phyloP scores from a whole-genome alignment of 2,329 filamentous ascomycete genomes.

The Colletotrichum endophyticum region DNA sequence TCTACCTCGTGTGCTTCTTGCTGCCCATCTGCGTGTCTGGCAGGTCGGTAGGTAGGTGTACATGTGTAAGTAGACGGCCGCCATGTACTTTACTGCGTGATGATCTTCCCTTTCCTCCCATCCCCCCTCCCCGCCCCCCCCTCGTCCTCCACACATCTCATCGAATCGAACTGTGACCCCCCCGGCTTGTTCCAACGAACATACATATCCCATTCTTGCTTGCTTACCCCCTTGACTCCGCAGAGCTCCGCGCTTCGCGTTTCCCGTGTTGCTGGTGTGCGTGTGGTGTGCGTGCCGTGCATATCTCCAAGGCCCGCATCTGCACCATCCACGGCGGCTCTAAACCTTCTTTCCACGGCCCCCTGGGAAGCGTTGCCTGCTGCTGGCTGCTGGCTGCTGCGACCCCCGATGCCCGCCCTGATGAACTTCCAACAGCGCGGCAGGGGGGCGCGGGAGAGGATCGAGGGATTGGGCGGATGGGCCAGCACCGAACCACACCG shows the following conservation, averaged over 20 bases:
- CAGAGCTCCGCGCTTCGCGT: neutral
- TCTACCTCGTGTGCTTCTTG: neutral
- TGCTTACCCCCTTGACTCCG: neutral
- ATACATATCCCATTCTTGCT: neutral
- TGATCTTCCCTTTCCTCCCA: neutral
- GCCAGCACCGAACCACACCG: neutral
- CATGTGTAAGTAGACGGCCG: neutral
- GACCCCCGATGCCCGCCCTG: neutral
- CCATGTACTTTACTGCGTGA: neutral
- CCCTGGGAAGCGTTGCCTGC: neutral
- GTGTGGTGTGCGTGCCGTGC: neutral
- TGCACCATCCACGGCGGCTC: slow-evolving; percentile 7
- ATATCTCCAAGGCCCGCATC: neutral
- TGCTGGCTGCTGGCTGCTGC: neutral
- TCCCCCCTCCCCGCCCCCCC: no score
- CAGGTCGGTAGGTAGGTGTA: neutral
- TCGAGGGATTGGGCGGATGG: neutral
- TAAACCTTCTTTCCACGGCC: slow-evolving; percentile 12
- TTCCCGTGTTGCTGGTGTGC: neutral
- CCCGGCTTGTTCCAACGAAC: neutral
- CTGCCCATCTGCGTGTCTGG: neutral
- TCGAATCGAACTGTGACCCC: neutral
- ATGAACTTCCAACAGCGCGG: neutral
- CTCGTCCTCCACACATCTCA: neutral
- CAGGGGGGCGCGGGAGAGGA: neutral